Percentiles rank a stretch among this genome's conserved stretches.
Evolutionary conservation across 805 yeast genomes (phyloP).

Genomic region (Barnettozyma californica): DNA sequence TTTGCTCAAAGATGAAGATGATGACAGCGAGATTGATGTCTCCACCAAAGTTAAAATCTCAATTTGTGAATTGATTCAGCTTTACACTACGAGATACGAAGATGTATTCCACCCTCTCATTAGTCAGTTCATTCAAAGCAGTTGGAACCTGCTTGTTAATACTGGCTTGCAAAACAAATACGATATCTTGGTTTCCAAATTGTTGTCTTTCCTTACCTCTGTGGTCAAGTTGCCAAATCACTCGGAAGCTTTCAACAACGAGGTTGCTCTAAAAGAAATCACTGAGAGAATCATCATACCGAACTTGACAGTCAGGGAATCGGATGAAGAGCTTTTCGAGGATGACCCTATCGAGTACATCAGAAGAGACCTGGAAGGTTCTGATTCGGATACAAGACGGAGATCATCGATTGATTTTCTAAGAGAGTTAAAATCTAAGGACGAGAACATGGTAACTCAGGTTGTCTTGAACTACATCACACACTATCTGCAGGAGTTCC

Average conservation of each 20-base stretch:
- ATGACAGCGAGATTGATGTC: conserved; percentile 65
- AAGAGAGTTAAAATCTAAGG: conserved; percentile 75
- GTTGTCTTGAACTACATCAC: conserved; percentile 70
- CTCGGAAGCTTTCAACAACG: conserved; percentile 56
- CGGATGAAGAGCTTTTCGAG: conserved; percentile 90
- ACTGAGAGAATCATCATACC: conserved; percentile 84
- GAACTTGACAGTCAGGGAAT: conserved; percentile 76
- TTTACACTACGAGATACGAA: conserved; percentile 86
- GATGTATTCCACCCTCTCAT: conserved; percentile 83
- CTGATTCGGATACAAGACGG: conserved; percentile 89
- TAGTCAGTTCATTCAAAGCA: conserved; percentile 69
- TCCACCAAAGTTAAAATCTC: conserved; percentile 71
- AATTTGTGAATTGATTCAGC: conserved; percentile 76
- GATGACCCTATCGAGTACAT: conserved; percentile 95
- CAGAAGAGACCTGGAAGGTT: conserved; percentile 90
- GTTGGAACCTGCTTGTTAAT: conserved; percentile 71
- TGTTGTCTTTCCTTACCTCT: conserved; percentile 77
- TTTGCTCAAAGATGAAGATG: conserved; percentile 49
- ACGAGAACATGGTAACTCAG: conserved; percentile 68
- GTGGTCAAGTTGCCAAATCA: conserved; percentile 68
- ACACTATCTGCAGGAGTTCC: conserved; percentile 52
- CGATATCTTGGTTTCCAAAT: conserved; percentile 78
- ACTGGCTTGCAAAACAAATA: conserved; percentile 68
- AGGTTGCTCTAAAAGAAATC: conserved; percentile 63
- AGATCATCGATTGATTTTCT: conserved; percentile 90